A percentile compares a stretch with the other conserved stretches of the same genome.
Conservation (phyloP, 139 green algal genomes). For the Closterium sp. region DNA sequence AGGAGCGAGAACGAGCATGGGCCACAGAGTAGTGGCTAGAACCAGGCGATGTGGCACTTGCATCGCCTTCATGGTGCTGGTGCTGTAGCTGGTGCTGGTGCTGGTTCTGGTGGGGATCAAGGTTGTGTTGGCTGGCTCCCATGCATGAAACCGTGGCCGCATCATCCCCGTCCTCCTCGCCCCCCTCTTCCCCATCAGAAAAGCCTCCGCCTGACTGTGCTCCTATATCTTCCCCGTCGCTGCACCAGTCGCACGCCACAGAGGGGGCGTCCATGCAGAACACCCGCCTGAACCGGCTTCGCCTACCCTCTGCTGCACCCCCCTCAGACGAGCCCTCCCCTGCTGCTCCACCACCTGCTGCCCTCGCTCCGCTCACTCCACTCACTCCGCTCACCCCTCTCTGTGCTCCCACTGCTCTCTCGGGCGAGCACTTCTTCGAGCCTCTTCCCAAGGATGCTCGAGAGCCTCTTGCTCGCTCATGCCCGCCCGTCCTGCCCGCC, state of each 20-base stretch:
- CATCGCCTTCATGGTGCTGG: not conserved
- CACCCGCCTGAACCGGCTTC: not conserved
- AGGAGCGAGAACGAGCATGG: too few species aligned
- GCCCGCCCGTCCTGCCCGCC: not conserved
- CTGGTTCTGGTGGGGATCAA: too few species aligned
- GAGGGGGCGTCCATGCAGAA: not conserved
- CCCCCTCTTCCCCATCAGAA: not conserved
- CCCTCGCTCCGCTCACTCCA: not conserved
- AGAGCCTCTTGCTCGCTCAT: not conserved
- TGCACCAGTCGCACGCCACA: not conserved
- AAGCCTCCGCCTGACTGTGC: not conserved
- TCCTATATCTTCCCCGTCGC: not conserved
- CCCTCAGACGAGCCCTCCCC: too few species aligned
- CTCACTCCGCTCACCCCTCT: not conserved
- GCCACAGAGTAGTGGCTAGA: too few species aligned
- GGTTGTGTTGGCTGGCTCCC: not conserved
- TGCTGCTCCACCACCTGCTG: not conserved
- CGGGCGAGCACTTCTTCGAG: not conserved
- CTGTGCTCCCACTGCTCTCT: not conserved
- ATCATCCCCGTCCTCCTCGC: not conserved
- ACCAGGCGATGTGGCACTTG: too few species aligned
- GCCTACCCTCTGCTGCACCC: not conserved
- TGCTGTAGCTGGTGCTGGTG: not conserved
- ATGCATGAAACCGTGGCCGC: not conserved
- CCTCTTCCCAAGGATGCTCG: not conserved